phyloP scores from a whole-genome alignment of 2,329 filamentous ascomycete species.

The Colletotrichum sansevieriae region DNA sequence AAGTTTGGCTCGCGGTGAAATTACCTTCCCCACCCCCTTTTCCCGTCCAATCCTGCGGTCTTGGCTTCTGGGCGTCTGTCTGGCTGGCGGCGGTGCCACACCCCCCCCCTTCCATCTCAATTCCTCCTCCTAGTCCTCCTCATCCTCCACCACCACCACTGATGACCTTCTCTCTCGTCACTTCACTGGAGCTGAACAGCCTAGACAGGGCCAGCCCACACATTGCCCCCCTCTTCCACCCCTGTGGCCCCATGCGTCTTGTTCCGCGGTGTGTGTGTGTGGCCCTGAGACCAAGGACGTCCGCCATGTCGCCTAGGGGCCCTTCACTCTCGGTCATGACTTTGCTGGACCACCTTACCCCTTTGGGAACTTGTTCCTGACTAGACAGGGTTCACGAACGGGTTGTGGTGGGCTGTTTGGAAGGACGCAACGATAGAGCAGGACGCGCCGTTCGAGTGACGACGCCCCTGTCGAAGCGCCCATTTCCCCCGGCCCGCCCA shows the following conservation, averaged over 20 bases:
- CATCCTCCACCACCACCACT: conserved; percentile 11
- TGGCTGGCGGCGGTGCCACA: conserved; percentile 14
- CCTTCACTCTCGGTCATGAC: conserved; percentile 36
- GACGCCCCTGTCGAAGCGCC: conserved; percentile 22
- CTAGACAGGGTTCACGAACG: conserved; percentile 28
- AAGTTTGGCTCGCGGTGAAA: conserved; percentile 37
- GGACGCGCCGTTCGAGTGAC: conserved; percentile 18
- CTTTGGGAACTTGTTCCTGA: conserved; percentile 36
- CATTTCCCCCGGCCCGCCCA: conserved; percentile 1
- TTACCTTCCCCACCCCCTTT: conserved; percentile 41
- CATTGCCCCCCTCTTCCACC: neutral
- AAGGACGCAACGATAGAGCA: conserved; percentile 22
- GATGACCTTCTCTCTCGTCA: conserved; percentile 6
- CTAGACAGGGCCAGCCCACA: neutral
- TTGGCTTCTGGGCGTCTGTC: conserved; percentile 8
- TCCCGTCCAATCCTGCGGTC: conserved; percentile 36
- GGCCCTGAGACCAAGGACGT: conserved; percentile 20
- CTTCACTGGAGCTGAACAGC: neutral
- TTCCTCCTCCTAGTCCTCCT: neutral
- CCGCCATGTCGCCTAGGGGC: conserved; percentile 15
- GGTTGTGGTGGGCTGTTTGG: conserved; percentile 20
- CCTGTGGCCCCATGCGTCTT: conserved; percentile 3
- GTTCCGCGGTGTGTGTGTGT: conserved; percentile 11
- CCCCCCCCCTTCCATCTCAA: conserved; percentile 19
- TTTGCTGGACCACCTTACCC: conserved; percentile 20